Evolutionary conservation across 345 rosid species (phyloP), one percentile per base, ranked within the genome.

Genomic region (Psidium guajava): DNA sequence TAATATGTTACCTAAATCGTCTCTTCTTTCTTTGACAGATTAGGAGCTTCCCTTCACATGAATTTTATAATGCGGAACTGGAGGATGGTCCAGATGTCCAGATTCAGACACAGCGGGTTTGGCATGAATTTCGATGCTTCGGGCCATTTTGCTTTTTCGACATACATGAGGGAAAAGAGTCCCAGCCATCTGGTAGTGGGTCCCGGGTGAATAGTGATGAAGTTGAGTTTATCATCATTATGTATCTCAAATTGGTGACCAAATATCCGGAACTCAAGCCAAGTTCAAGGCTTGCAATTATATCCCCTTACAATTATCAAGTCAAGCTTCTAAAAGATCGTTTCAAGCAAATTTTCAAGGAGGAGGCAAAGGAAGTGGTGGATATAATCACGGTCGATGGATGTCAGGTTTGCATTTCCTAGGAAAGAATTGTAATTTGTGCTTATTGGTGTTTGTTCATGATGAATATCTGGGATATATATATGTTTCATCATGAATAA

Each of bases 141-240:
- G 96, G 96, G 84, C 99, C 99, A 52, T 97, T 97, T 91, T 93
- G 95, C 92, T 94, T 97, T 90, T 96, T 97, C 11, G 99, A 97
- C 87, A 85, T 95, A 83, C 92, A 94, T 21, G 97, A 95, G 90
- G 98, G 98, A 57, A 82, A 92, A 90, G 98, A 97, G 89, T 94
- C 98, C 32, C 96, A 94, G 87, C 94, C 98, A 82, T 88, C 96
- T 74, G 96, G 96, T 87, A 93, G 94, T 88, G 98, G 98, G 84
- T 96, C 98, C 56, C 93, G 93, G 88, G 92, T 93, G 53, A 97
- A 97, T 85, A 85, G 85, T 20, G 96, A 93, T 82, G 99, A 97
- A 90, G 91, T 95, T 83, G 99, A 97, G 2, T 97, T 97, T 89
- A 96, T 93, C 56, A 94, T 95, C 54, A 91, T 90, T 85, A 85